These are phyloP conservation scores for Stachybotrys chartarum DNA, from an alignment of 2,329 filamentous ascomycete genomes.

Conservation along the genomic window DNA sequence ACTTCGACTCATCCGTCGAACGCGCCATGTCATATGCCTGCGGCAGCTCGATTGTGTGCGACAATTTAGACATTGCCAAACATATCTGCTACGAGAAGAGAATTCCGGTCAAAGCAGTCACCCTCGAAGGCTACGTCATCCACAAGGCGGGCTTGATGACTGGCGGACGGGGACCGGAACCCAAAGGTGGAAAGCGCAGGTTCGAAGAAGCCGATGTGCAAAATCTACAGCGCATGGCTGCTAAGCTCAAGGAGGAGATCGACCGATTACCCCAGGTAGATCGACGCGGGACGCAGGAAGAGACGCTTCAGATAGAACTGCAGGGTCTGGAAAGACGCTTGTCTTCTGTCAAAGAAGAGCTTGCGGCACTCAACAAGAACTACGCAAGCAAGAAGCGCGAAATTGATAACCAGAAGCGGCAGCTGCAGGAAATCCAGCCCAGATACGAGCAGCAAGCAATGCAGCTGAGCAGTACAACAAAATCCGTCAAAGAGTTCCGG, in stretches of 20 bases:
- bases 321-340: slow-evolving; percentile 72
- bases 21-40: slow-evolving; percentile 93
- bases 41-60: slow-evolving; percentile 90
- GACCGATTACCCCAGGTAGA: slow-evolving; percentile 73
- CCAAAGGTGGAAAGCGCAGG: slow-evolving; percentile 67
- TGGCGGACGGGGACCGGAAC: slow-evolving; percentile 74
- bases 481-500: slow-evolving; percentile 45
- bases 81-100: slow-evolving; percentile 79
- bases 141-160: slow-evolving; percentile 97
- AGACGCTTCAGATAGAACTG: slow-evolving; percentile 72
- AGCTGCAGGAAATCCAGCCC: slow-evolving; percentile 69
- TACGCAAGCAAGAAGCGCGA: slow-evolving; percentile 78
- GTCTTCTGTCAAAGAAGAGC: slow-evolving; percentile 64
- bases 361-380: slow-evolving; percentile 74
- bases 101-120: slow-evolving; percentile 89
- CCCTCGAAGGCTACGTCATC: slow-evolving; percentile 90
- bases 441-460: slow-evolving; percentile 68
- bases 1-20: slow-evolving; percentile 82
- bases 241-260: slow-evolving; percentile 72
- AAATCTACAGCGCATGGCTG: slow-evolving; percentile 67
- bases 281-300: slow-evolving; percentile 69
- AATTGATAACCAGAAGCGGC: slow-evolving; percentile 62
- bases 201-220: slow-evolving; percentile 91
- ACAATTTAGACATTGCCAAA: slow-evolving; percentile 79
- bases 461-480: slow-evolving; percentile 53